A percentile compares a stretch with the other conserved stretches of the same genome.
Evolutionary conservation across 2,329 filamentous ascomycete species (phyloP).

Genomic region (Verticillium isaacii): DNA sequence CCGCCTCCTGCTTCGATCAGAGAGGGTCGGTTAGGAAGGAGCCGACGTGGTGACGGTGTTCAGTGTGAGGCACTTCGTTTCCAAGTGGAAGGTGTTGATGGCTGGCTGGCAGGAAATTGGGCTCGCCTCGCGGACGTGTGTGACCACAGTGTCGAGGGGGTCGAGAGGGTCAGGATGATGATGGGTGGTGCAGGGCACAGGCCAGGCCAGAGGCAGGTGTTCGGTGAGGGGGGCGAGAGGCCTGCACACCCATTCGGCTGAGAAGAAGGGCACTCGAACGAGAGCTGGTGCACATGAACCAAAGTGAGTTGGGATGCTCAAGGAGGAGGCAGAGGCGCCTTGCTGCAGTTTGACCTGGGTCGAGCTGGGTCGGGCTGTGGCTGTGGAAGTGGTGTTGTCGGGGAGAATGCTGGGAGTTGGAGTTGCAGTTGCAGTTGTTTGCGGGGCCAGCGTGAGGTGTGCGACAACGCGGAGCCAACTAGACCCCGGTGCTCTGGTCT

Average conservation of each 20-base stretch:
- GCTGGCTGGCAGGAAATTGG: neutral
- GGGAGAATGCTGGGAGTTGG: constrained; percentile 3
- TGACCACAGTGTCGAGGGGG: neutral
- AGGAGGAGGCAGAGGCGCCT: neutral
- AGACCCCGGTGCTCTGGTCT: neutral
- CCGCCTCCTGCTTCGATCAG: neutral
- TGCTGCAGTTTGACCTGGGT: neutral
- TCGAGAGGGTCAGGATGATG: neutral
- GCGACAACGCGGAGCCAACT: constrained; percentile 10
- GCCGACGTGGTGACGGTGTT: neutral
- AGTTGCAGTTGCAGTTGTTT: constrained; percentile 15
- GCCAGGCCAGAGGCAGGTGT: neutral
- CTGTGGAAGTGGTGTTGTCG: constrained; percentile 5
- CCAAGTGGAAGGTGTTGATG: neutral
- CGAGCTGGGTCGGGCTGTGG: constrained; percentile 6
- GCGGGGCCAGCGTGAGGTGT: constrained; percentile 13
- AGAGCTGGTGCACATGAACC: neutral
- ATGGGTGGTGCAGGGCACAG: neutral
- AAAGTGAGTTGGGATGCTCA: neutral
- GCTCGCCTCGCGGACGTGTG: neutral
- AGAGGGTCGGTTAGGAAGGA: neutral
- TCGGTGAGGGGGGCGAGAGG: neutral
- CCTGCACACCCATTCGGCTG: constrained; percentile 1
- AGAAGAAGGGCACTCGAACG: neutral
- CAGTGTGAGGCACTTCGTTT: neutral